Evolutionary conservation across 1,284 basidiomycete genomes (phyloP).

Genomic region (Xerocomus cyaneibrunnescens): DNA sequence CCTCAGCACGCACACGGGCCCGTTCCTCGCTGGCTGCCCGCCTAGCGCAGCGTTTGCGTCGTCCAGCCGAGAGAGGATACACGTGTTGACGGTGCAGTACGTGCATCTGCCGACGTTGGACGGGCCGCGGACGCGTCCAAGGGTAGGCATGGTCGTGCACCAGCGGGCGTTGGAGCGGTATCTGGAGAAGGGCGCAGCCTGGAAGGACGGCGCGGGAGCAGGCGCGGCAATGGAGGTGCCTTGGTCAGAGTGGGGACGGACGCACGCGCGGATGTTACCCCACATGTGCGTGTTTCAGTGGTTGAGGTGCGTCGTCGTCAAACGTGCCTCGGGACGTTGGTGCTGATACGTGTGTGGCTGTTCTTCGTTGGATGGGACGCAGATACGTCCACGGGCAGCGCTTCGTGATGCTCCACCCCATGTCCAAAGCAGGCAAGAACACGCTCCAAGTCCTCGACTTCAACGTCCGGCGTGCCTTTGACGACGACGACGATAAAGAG

Average conservation of each 20-base stretch:
- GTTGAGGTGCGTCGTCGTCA: slow-evolving; percentile 36
- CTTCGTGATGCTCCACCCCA: slow-evolving; percentile 35
- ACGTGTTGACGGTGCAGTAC: slow-evolving; percentile 44
- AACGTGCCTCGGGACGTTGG: neutral
- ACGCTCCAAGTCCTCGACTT: slow-evolving; percentile 41
- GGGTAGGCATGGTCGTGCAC: slow-evolving; percentile 39
- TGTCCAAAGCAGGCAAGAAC: slow-evolving; percentile 8
- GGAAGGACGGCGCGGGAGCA: neutral
- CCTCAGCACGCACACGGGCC: slow-evolving; percentile 35
- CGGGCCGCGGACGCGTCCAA: slow-evolving; percentile 12
- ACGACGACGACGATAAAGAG: neutral
- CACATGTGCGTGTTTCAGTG: slow-evolving; percentile 35
- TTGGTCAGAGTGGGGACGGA: slow-evolving; percentile 51
- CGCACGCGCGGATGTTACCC: slow-evolving; percentile 40
- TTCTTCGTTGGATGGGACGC: neutral
- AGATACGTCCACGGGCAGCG: slow-evolving; percentile 50
- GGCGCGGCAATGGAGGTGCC: slow-evolving; percentile 12
- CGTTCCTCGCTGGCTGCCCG: slow-evolving; percentile 38
- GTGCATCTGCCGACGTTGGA: slow-evolving; percentile 7
- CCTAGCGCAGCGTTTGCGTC: slow-evolving; percentile 39
- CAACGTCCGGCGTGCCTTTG: slow-evolving; percentile 24
- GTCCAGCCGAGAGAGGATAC: slow-evolving; percentile 41
- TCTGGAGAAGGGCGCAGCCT: slow-evolving; percentile 11
- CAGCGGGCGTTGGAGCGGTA: slow-evolving; percentile 37
- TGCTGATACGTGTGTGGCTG: neutral